Base-by-base conservation (phyloP, 2,329 filamentous ascomycete species). In the Zarea fungicola region DNA sequence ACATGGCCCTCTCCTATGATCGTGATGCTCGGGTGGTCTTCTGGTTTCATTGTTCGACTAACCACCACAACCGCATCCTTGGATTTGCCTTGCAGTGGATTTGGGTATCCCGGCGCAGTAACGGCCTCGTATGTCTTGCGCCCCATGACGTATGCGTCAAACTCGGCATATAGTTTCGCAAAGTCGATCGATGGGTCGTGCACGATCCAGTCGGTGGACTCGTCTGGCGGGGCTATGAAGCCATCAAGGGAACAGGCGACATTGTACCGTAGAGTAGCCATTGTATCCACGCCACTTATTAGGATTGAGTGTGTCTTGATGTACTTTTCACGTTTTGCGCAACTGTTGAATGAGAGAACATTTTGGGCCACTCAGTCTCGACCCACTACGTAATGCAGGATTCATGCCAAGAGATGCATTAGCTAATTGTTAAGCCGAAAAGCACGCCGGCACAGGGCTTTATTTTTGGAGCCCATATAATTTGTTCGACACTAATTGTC, bases 41-140 rank as follows among this genome's bases (percentile, higher is more conserved):
- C 48, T 22, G 48, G 42, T 8, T 52, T 51, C 52, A 60, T 50
- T 0, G 51, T 51, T 2, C 45, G 49, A 21, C 61, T 66, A 13
- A 63, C 49, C 10, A 69, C 64, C 7, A 65, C 37, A n/a, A 68
- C 51, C 4, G 41, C 58, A 6, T 58, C 49, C 26, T 52, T 58
- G 0, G 56, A 22, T 6, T 43, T 39, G 0, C 49, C 55, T 1
- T 34, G 36, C 0, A 69, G 49, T 1, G 56, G 63, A 16, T 62
- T 60, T 4, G 53, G 13, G 11, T 42, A 32, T 14, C 53, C 54
- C 2, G 54, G 25, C 1, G 52, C 49, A 6, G 35, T 50, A 49
- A 68, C 60, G 8, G 55, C 54, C 16, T 68, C 54, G 48, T 65
- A 68, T 0, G 65, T 66, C 48, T 60, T 65, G 18, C 66, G 63